Evolutionary conservation across 805 yeast species (phyloP).

Genomic region (Phaffomyces thermotolerans): DNA sequence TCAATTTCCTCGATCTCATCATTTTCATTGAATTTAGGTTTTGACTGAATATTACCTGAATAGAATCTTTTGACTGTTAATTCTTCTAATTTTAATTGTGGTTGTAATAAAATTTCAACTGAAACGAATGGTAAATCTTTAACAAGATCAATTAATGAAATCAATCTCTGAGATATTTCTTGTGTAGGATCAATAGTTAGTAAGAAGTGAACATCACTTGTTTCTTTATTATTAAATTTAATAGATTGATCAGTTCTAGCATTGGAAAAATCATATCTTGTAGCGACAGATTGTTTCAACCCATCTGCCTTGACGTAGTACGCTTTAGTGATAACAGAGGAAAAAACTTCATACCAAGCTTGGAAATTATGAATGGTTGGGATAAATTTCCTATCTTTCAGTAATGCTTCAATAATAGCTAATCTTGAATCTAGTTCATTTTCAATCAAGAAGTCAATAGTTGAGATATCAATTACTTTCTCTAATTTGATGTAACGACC

Average conservation of each 20-base stretch:
- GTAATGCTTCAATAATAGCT: slow-evolving; percentile 21
- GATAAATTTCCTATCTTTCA: slow-evolving; percentile 15
- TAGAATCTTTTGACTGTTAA: slow-evolving; percentile 54
- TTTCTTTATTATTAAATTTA: slow-evolving; percentile 18
- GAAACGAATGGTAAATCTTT: slow-evolving; percentile 42
- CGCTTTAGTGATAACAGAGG: slow-evolving; percentile 37
- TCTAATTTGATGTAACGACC: slow-evolving; percentile 42
- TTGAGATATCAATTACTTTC: slow-evolving; percentile 19
- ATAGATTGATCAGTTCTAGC: slow-evolving; percentile 18
- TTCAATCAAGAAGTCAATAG: slow-evolving; percentile 33
- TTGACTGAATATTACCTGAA: slow-evolving; percentile 35
- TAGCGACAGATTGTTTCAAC: slow-evolving; percentile 31
- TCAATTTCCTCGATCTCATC: slow-evolving; percentile 24
- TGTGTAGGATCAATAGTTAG: slow-evolving; percentile 66
- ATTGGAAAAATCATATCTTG: slow-evolving; percentile 40
- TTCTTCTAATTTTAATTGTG: slow-evolving; percentile 37
- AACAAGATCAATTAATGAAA: slow-evolving; percentile 41
- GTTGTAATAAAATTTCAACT: slow-evolving; percentile 50
- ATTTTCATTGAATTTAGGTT: slow-evolving; percentile 22
- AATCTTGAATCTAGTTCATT: slow-evolving; percentile 44
- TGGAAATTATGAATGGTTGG: slow-evolving; percentile 15
- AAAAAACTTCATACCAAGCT: slow-evolving; percentile 42
- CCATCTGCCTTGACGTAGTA: slow-evolving; percentile 28
- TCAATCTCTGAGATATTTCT: slow-evolving; percentile 57
- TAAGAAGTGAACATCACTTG: slow-evolving; percentile 44